Conservation (phyloP, 192 early-diverging fungal genomes). For the Entomortierella parvispora region DNA sequence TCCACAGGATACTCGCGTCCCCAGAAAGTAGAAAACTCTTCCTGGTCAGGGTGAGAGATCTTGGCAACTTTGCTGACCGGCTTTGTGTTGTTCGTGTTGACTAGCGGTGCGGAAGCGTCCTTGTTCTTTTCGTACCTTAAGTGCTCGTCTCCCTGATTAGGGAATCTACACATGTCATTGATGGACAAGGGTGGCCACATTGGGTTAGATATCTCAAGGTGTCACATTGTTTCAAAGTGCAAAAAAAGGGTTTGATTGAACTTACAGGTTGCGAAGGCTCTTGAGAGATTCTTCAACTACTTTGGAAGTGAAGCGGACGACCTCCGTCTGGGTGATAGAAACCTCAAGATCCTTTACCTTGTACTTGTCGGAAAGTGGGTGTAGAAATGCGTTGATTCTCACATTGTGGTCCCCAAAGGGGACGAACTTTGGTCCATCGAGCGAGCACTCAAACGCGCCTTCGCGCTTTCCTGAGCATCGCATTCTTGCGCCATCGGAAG, state of each 20-base stretch:
- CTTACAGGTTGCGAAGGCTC: neutral
- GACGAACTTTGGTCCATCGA: conserved; percentile 32
- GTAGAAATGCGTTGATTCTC: conserved; percentile 6
- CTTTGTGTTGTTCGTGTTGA: conserved; percentile 10
- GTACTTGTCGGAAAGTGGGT: conserved; percentile 4
- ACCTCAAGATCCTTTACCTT: conserved; percentile 17
- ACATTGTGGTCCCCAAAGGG: conserved; percentile 5
- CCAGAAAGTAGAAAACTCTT: conserved; percentile 24
- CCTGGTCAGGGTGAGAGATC: conserved; percentile 31
- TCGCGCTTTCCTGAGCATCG: conserved; percentile 23
- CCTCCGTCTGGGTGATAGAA: conserved; percentile 17
- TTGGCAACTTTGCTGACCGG: conserved; percentile 18
- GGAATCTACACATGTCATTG: too few species aligned
- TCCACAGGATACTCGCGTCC: conserved; percentile 37
- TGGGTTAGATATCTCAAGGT: too few species aligned
- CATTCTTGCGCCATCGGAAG: conserved; percentile 7
- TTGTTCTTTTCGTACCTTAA: too few species aligned
- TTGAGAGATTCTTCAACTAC: neutral
- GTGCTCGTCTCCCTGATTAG: too few species aligned
- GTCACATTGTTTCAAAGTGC: too few species aligned
- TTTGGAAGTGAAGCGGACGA: neutral
- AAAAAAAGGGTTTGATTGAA: too few species aligned
- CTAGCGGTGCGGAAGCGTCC: neutral
- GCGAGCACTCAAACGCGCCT: conserved; percentile 21
- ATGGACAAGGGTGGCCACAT: too few species aligned